Base-by-base conservation (phyloP, 352 stramenopile species). In the Phytophthora crassamura region DNA sequence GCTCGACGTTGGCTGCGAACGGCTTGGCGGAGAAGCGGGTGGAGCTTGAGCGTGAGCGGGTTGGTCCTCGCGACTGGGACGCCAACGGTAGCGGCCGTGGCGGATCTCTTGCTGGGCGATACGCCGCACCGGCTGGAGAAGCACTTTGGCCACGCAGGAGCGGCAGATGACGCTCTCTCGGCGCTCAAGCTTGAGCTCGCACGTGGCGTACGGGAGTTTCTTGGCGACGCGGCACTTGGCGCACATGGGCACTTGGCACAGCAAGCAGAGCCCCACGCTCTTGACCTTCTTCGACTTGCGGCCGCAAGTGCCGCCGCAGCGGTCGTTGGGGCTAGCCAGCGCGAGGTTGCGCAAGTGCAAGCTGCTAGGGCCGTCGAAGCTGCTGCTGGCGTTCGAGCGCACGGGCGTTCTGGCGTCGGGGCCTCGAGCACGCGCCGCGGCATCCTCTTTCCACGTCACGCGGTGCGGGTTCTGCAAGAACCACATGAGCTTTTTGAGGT, bases 401-500 rank as follows among this genome's bases (percentile, higher is more conserved):
- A 64, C 30, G 49, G 28, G 53, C 6, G 48, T 39, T 34, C 43
- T 40, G 8, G 41, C 39, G 15, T 49, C 48, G 10, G 59, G 43
- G 8, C 54, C 47, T 8, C 54, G 53, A 22, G 49, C 66, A 14
- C 60, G 53, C 12, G 49, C 60, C 45, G 41, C 49, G n/a, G 53
- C 66, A 5, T 66, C 60, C 2, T 66, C 55, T 16, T 56, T 71
- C 66, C 66, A 74, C 42, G 20, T 40, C 30, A 72, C 67, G 9
- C 63, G 42, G 10, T 78, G 67, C 20, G 67, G 70, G 43, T 78
- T 74, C 14, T 74, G 54, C 15, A 63, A 34, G 32, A 78, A 72
- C 76, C 76, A 67, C 72, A 80, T 74, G 42, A 83, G 66, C 51
- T 86, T 86, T 46, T 82, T 82, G 32, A 76, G 53, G 30, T 81